Evolutionary conservation across 352 stramenopile species (phyloP).

Genomic region (Phytophthora aleatoria): DNA sequence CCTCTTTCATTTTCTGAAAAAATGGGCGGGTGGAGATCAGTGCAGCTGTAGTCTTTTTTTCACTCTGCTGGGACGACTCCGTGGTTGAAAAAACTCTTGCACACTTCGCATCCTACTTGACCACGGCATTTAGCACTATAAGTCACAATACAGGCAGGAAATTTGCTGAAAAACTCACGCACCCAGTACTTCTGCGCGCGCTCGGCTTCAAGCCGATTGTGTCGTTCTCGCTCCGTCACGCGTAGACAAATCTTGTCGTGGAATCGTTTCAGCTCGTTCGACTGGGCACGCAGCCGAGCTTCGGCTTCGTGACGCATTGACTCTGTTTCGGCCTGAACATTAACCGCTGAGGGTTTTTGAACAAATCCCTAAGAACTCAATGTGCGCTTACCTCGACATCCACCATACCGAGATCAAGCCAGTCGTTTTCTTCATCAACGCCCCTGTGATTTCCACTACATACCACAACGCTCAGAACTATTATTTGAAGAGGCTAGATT

Average conservation of each 20-base stretch:
- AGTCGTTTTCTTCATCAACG: conserved; percentile 15
- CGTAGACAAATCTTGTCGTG: conserved; percentile 65
- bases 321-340: conserved; percentile 40
- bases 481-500: background rate
- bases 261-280: conserved; percentile 57
- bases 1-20: conserved; percentile 23
- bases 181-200: conserved; percentile 32
- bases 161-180: background rate
- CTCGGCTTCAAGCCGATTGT: conserved; percentile 40
- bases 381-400: conserved; percentile 20
- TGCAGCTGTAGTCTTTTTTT: background rate
- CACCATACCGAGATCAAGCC: conserved; percentile 16
- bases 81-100: conserved; percentile 39
- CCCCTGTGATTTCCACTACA: background rate
- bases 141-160: background rate
- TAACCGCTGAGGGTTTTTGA: background rate
- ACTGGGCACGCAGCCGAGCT: conserved; percentile 38
- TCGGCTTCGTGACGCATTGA: conserved; percentile 39
- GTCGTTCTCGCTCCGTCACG: conserved; percentile 49
- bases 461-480: background rate
- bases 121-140: background rate
- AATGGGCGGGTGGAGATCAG: conserved; percentile 15
- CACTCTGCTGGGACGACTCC: conserved; percentile 3
- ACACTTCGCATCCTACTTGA: conserved; percentile 43
- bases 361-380: background rate